These are phyloP conservation scores for Collariella sp. DNA, from an alignment of 495 filamentous ascomycete genomes.

Conservation along the genomic window DNA sequence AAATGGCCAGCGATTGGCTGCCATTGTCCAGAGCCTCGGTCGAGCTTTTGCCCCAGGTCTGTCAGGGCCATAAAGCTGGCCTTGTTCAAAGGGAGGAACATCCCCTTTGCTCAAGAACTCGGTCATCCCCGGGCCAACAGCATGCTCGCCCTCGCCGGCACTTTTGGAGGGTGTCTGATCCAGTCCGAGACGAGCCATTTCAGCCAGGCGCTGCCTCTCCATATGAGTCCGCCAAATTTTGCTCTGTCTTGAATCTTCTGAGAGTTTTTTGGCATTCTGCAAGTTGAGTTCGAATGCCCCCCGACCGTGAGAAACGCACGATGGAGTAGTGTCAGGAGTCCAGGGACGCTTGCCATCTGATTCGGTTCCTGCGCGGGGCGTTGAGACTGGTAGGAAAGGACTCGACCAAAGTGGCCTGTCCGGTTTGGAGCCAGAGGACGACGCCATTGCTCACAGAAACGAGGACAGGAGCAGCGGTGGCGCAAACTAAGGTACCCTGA, in stretches of 20 bases:
- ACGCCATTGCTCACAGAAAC: no score
- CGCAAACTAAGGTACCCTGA: no score
- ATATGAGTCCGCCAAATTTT: neutral
- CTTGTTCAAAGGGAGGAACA: neutral
- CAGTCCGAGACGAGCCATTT: neutral
- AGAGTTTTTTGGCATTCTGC: neutral
- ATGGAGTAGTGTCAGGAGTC: neutral
- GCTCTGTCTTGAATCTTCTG: neutral
- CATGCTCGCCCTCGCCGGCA: neutral
- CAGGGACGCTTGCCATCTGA: neutral
- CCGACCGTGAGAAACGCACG: neutral
- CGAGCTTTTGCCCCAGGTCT: neutral
- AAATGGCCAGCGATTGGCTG: neutral
- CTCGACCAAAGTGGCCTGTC: neutral
- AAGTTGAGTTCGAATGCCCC: no score
- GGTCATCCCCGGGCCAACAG: neutral
- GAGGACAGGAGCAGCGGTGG: no score
- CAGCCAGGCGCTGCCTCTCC: neutral
- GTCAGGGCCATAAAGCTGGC: neutral
- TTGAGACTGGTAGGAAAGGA: neutral
- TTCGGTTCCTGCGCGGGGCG: neutral
- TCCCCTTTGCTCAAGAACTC: neutral
- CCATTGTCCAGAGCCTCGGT: neutral
- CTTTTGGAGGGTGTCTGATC: neutral
- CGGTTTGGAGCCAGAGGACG: no score